These are phyloP conservation scores for Erodium maritimum DNA, from an alignment of 345 rosid species.

Conservation along the genomic window DNA sequence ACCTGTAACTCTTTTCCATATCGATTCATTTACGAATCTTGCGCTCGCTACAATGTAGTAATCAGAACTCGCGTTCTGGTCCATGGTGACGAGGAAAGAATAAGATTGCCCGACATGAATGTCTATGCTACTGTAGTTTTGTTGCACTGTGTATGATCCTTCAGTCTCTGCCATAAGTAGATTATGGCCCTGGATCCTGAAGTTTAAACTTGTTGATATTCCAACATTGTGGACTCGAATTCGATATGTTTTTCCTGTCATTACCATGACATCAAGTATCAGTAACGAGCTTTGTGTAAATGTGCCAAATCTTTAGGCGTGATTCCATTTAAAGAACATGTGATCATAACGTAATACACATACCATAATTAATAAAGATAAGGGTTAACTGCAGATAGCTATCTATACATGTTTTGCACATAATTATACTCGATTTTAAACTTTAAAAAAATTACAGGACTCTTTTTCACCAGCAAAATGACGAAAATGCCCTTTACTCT, in stretches of 20 bases:
- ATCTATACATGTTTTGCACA: no score
- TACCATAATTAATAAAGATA: not conserved
- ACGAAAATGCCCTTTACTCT: no score
- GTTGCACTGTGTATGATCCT: slow-evolving; percentile 97
- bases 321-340: not conserved
- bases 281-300: no score
- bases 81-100: slow-evolving; percentile 85
- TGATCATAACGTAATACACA: not conserved
- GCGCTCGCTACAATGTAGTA: slow-evolving; percentile 99
- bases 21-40: slow-evolving; percentile 72
- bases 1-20: slow-evolving; percentile 89
- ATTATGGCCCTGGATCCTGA: slow-evolving; percentile 93
- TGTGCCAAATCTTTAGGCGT: not conserved
- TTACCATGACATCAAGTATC: not conserved
- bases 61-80: slow-evolving; percentile 91
- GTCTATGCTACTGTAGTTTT: slow-evolving; percentile 94
- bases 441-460: no score
- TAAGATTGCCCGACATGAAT: slow-evolving; percentile 92
- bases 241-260: slow-evolving; percentile 81
- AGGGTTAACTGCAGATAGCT: no score
- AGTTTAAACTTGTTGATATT: slow-evolving; percentile 77
- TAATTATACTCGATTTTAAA: no score
- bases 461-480: no score
- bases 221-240: slow-evolving; percentile 91
- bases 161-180: slow-evolving; percentile 79